These are phyloP conservation scores for Hanseniaspora singularis DNA, from an alignment of 805 yeast species.

Conservation along the genomic window DNA sequence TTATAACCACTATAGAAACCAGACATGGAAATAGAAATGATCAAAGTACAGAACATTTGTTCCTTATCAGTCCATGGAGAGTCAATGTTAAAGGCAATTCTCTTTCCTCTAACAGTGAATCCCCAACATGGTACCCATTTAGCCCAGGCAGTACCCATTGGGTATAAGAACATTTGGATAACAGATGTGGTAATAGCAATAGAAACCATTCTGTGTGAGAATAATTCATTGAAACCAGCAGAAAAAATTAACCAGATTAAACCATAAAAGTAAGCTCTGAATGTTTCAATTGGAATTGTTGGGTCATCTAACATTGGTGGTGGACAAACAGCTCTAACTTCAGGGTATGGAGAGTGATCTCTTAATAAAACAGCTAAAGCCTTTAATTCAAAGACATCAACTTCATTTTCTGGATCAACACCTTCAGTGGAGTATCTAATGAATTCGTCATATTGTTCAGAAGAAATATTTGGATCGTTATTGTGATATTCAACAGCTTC, in stretches of 20 bases:
- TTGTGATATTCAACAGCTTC: slow-evolving; percentile 33
- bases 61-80: slow-evolving; percentile 50
- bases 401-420: slow-evolving; percentile 19
- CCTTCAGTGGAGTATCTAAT: slow-evolving; percentile 24
- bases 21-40: slow-evolving; percentile 31
- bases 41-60: slow-evolving; percentile 49
- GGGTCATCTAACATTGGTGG: slow-evolving; percentile 36
- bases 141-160: slow-evolving; percentile 35
- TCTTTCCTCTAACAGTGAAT: slow-evolving; percentile 31
- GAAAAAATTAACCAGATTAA: slow-evolving; percentile 41
- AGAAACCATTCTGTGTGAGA: slow-evolving; percentile 43
- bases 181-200: slow-evolving; percentile 36
- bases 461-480: slow-evolving; percentile 39
- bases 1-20: slow-evolving; percentile 30
- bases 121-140: slow-evolving; percentile 37
- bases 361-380: slow-evolving; percentile 30
- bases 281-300: slow-evolving; percentile 38
- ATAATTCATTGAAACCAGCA: slow-evolving; percentile 45
- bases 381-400: slow-evolving; percentile 23
- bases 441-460: slow-evolving; percentile 30
- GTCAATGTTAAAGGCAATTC: slow-evolving; percentile 44
- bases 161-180: slow-evolving; percentile 37
- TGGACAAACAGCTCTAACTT: slow-evolving; percentile 52
- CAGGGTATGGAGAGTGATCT: slow-evolving; percentile 49
- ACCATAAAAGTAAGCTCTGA: slow-evolving; percentile 31